Percentiles rank a stretch among this genome's conserved stretches.
Conservation (phyloP, 2,329 filamentous ascomycete species). For the Neonectria faginata region DNA sequence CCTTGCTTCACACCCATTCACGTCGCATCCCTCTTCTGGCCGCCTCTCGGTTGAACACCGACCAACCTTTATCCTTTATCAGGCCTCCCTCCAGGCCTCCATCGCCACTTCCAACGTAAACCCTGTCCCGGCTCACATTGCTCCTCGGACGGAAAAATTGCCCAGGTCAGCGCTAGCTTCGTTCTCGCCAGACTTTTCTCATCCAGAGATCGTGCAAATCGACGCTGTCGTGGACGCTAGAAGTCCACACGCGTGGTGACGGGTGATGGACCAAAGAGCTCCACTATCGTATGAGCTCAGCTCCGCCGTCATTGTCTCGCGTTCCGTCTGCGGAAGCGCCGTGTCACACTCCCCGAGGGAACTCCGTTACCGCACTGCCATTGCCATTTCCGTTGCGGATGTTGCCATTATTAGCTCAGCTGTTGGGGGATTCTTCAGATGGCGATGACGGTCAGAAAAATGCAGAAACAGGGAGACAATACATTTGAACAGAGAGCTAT, state of each 20-base stretch:
- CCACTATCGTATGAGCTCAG: slow-evolving; percentile 36
- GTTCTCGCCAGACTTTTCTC: not conserved
- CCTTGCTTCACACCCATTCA: slow-evolving; percentile 4
- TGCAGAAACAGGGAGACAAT: not conserved
- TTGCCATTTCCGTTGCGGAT: slow-evolving; percentile 19
- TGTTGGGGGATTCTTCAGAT: not conserved
- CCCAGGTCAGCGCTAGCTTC: slow-evolving; percentile 12
- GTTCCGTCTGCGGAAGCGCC: slow-evolving; percentile 31
- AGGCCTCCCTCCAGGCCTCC: not conserved
- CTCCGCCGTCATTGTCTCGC: slow-evolving; percentile 31
- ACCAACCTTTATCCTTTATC: too few relatives aligned
- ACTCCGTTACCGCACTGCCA: slow-evolving; percentile 23
- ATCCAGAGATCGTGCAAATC: slow-evolving; percentile 19
- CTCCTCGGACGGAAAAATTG: slow-evolving; percentile 7
- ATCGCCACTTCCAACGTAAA: not conserved
- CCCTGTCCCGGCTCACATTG: slow-evolving; percentile 10
- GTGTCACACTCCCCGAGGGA: slow-evolving; percentile 30
- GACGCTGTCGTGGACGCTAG: slow-evolving; percentile 11
- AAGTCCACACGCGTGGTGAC: slow-evolving; percentile 12
- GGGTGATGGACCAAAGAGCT: slow-evolving; percentile 13
- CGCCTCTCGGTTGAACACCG: not conserved
- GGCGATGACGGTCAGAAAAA: not conserved
- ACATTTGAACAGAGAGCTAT: not conserved
- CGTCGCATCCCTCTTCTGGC: not conserved
- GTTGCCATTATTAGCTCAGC: slow-evolving; percentile 25